A percentile compares a stretch with the other conserved stretches of the same genome.
These are phyloP conservation scores for Curvularia hawaiiensis DNA, from an alignment of 2,329 filamentous ascomycete species.

Conservation along the genomic window DNA sequence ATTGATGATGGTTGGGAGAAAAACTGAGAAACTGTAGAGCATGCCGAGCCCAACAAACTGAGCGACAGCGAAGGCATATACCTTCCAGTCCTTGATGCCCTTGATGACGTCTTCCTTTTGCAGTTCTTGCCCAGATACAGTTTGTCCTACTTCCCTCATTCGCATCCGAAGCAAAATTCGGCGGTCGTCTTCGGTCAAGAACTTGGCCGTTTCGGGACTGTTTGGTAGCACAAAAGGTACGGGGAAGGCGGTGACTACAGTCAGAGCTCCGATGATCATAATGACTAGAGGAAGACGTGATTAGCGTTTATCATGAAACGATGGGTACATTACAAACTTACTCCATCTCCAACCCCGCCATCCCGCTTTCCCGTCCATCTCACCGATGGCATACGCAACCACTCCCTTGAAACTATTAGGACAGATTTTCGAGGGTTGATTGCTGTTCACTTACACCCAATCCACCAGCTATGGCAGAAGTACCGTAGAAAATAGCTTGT, in stretches of 20 bases:
- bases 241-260: slow-evolving; percentile 46
- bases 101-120: slow-evolving; percentile 55
- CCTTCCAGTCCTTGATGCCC: slow-evolving; percentile 49
- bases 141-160: slow-evolving; percentile 52
- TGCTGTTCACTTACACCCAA: slow-evolving; percentile 48
- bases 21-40: slow-evolving; percentile 35
- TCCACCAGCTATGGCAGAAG: slow-evolving; percentile 59
- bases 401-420: slow-evolving; percentile 18
- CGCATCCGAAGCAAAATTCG: slow-evolving; percentile 26
- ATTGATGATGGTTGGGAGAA: slow-evolving; percentile 40
- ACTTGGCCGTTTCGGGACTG: slow-evolving; percentile 47
- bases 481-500: slow-evolving; percentile 58
- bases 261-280: slow-evolving; percentile 38
- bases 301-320: background rate
- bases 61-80: slow-evolving; percentile 50
- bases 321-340: background rate
- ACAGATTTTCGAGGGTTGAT: background rate
- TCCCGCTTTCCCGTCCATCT: slow-evolving; percentile 29
- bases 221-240: slow-evolving; percentile 60
- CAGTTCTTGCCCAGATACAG: slow-evolving; percentile 52
- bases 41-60: slow-evolving; percentile 45
- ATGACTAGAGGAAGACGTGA: slow-evolving; percentile 19
- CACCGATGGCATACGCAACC: slow-evolving; percentile 36
- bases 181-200: slow-evolving; percentile 34
- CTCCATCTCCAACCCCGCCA: slow-evolving; percentile 38